Conservation (phyloP, 2,329 filamentous ascomycete species). For the Chrysosporium keratinophilum region DNA sequence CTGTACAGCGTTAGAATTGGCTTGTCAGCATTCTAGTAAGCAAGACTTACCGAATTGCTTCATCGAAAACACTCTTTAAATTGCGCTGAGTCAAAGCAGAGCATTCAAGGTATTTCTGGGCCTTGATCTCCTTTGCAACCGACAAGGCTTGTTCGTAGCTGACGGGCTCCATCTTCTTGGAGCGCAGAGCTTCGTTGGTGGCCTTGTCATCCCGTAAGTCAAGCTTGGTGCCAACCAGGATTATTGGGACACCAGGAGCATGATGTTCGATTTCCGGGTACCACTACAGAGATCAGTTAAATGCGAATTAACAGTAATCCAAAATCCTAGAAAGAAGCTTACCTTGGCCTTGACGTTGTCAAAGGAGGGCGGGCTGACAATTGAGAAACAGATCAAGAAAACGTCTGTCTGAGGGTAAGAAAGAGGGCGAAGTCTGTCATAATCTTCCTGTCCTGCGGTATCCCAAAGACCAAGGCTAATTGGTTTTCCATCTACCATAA, state of each 20-base stretch:
- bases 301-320: neutral
- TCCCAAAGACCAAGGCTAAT: slow-evolving; percentile 97
- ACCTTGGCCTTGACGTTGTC: slow-evolving; percentile 99
- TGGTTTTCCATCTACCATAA: slow-evolving; percentile 97
- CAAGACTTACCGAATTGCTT: slow-evolving; percentile 78
- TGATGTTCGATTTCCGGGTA: slow-evolving; percentile 96
- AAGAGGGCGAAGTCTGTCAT: slow-evolving; percentile 84
- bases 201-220: slow-evolving; percentile 82
- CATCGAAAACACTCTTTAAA: slow-evolving; percentile 96
- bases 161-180: slow-evolving; percentile 95
- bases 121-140: slow-evolving; percentile 86
- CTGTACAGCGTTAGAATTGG: slow-evolving; percentile 20
- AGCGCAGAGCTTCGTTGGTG: slow-evolving; percentile 69
- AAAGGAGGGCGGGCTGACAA: slow-evolving; percentile 93
- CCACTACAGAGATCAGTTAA: slow-evolving; percentile 53
- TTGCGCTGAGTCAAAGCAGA: slow-evolving; percentile 94
- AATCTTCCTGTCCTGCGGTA: slow-evolving; percentile 97
- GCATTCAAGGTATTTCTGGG: slow-evolving; percentile 96
- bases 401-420: slow-evolving; percentile 98
- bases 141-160: slow-evolving; percentile 83
- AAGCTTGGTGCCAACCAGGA: slow-evolving; percentile 92
- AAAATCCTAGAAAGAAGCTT: slow-evolving; percentile 23
- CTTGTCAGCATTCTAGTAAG: neutral
- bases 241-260: slow-evolving; percentile 88
- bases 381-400: slow-evolving; percentile 96